These are phyloP conservation scores for Gloeopeniophorella convolvens DNA, from an alignment of 768 basidiomycete species.

Conservation along the genomic window DNA sequence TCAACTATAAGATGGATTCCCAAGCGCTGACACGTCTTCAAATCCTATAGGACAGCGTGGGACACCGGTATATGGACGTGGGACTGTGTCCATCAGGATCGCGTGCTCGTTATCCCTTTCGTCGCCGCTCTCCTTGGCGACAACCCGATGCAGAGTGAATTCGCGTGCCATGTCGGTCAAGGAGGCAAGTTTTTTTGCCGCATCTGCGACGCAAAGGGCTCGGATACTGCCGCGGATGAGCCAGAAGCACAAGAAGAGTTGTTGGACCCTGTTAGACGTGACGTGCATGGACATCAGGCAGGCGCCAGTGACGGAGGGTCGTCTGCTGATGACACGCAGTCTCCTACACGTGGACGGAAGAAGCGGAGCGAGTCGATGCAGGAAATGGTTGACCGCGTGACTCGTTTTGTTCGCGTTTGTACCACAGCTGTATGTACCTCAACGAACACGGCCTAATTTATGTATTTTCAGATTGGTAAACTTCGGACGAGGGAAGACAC, in stretches of 20 bases:
- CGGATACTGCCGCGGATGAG: neutral
- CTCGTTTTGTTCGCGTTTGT: neutral
- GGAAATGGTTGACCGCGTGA: neutral
- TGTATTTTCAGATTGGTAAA: neutral
- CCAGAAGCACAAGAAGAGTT: neutral
- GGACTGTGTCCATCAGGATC: conserved; percentile 24
- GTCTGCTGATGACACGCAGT: too few relatives aligned
- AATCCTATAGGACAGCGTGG: conserved; percentile 22
- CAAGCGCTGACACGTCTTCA: neutral
- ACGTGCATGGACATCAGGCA: too few relatives aligned
- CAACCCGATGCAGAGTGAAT: conserved; percentile 41
- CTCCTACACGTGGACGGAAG: neutral
- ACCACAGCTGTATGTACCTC: too few relatives aligned
- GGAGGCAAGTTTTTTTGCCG: conserved; percentile 36
- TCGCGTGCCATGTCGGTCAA: conserved; percentile 39
- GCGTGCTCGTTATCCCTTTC: conserved; percentile 14
- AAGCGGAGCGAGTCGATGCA: neutral
- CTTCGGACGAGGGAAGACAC: neutral
- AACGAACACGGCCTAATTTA: too few relatives aligned
- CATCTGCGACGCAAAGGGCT: conserved; percentile 31
- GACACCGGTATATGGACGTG: conserved; percentile 34
- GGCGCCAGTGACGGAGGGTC: too few relatives aligned
- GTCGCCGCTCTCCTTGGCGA: conserved; percentile 30
- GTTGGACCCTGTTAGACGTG: too few relatives aligned
- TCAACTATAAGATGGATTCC: neutral